Evolutionary conservation across 495 filamentous ascomycete species (phyloP), one percentile per base, ranked within the genome.

Genomic region (Rhizodiscina lignyota): DNA sequence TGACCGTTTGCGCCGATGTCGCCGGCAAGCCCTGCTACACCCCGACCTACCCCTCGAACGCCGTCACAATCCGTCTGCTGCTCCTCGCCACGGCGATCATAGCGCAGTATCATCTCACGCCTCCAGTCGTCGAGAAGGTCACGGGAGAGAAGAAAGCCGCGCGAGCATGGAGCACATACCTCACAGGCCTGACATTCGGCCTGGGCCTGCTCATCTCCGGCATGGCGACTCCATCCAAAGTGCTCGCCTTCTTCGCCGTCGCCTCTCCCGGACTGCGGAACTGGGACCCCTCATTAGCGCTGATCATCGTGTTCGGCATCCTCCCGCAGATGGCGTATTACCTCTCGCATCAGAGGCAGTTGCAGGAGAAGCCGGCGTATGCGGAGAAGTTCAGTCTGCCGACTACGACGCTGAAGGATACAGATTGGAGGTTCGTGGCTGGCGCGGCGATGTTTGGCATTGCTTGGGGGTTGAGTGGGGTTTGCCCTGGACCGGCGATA

Each of bases 401-500:
- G 5, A 62, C 51, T 0, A 55, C 53, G 10, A 65, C 61, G 0
- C 48, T 63, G 12, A 53, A 48, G n/a, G 68, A 69, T 36, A 61
- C 68, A 11, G 62, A 73, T 36, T 62, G 59, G 56, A 60, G 54
- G n/a, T 66, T 75, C 36, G 43, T 72, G 4, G 43, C 50, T 2
- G 70, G 70, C 15, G 57, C 63, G 8, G 53, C 49, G 18, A 48
- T 57, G 1, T 75, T 74, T 45, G 70, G 70, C 0, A 31, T 72
- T 12, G 64, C 58, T 0, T 75, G 68, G 68, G 70, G 70, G 4
- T 40, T 70, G 34, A 49, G 47, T 20, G 70, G 70, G 1, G 58
- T 67, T 2, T 75, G 70, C 40, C 70, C 70, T 0, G 70, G 70
- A 0, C 65, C 70, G 5, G 68, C 60, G 1, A 47, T 68, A 6